phyloP scores from a whole-genome alignment of 2,329 filamentous ascomycete genomes.

The Colletotrichum sp. region DNA sequence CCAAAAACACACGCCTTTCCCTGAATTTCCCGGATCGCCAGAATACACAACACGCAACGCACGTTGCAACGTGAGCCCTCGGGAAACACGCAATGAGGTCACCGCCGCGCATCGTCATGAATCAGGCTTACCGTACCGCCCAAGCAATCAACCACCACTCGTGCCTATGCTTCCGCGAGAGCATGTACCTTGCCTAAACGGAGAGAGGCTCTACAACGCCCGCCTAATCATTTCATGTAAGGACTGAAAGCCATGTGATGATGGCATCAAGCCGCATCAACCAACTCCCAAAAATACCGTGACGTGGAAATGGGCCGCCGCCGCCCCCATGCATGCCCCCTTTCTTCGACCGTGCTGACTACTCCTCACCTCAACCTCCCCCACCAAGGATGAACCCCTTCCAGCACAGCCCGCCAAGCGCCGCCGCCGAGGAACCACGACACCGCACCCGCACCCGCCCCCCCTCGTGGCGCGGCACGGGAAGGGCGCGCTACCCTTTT shows the following conservation, averaged over 20 bases:
- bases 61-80: not conserved
- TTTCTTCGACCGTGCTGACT: not conserved
- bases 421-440: not conserved
- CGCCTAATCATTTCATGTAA: not conserved
- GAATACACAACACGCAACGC: not conserved
- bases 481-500: not conserved
- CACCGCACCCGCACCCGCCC: not conserved
- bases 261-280: not conserved
- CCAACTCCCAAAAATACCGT: not conserved
- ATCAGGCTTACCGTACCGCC: not conserved
- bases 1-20: not conserved
- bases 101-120: not conserved
- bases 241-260: not conserved
- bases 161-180: not conserved
- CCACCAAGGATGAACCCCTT: not conserved
- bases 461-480: conserved; percentile 7
- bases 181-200: not conserved
- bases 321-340: not conserved
- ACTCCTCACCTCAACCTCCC: not conserved
- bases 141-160: not conserved
- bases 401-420: not conserved
- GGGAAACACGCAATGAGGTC: conserved; percentile 4
- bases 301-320: not conserved
- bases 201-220: not conserved
- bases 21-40: not conserved